Conservation (phyloP, 2,329 filamentous ascomycete species). For the Alternaria longipes region DNA sequence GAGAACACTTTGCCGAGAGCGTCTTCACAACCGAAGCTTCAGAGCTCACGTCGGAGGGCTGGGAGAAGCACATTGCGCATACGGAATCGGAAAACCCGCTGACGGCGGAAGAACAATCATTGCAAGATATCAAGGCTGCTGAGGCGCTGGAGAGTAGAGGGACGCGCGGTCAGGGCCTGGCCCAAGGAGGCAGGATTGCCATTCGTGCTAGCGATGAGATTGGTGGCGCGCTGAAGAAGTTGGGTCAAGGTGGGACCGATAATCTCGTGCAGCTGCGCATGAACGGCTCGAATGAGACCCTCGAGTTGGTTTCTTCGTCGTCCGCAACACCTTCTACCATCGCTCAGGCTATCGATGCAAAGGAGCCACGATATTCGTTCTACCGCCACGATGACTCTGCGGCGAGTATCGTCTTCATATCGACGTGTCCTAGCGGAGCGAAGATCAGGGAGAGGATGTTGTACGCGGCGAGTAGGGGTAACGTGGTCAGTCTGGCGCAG, state of each 20-base stretch:
- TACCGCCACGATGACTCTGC: conserved; percentile 72
- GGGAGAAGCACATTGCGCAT: conserved; percentile 77
- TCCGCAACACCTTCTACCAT: conserved; percentile 67
- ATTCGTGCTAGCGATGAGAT: conserved; percentile 70
- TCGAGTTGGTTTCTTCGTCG: conserved; percentile 70
- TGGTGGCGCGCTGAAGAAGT: conserved; percentile 67
- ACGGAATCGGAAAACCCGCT: conserved; percentile 69
- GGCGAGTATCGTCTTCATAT: conserved; percentile 76
- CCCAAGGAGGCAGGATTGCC: conserved; percentile 52
- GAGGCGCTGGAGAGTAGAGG: conserved; percentile 78
- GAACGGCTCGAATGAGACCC: conserved; percentile 72
- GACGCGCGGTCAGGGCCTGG: conserved; percentile 63
- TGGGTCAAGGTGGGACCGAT: conserved; percentile 60
- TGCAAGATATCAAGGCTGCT: conserved; percentile 76
- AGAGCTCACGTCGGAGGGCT: conserved; percentile 75
- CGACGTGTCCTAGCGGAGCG: conserved; percentile 76
- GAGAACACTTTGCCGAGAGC: conserved; percentile 79
- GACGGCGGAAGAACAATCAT: conserved; percentile 77
- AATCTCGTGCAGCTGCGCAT: conserved; percentile 76
- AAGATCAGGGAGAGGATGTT: conserved; percentile 88
- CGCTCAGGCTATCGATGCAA: conserved; percentile 66
- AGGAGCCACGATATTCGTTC: conserved; percentile 80
- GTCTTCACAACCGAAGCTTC: conserved; percentile 75
- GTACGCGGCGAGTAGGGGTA: conserved; percentile 71
- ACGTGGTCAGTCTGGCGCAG: conserved; percentile 72